Evolutionary conservation across 306 rosid genomes (phyloP).

Genomic region (Acacia crassicarpa): DNA sequence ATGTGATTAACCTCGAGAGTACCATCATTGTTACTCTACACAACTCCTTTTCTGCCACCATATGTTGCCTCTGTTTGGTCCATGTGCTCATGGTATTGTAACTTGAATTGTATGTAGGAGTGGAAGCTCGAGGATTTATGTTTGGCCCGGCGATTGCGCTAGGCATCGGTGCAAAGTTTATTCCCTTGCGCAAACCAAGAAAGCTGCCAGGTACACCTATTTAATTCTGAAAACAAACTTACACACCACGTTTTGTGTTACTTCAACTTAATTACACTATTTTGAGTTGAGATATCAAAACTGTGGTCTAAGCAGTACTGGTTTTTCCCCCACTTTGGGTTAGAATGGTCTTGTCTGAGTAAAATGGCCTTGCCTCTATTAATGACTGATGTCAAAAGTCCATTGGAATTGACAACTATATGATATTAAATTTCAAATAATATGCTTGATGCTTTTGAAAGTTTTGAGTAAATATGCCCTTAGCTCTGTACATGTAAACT

Average conservation of each 20-base stretch:
- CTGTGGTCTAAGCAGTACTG: not conserved
- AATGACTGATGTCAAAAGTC: not conserved
- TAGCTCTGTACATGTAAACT: not conserved
- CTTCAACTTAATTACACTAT: not conserved
- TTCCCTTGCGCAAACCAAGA: constrained; percentile 92
- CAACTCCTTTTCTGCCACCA: not conserved
- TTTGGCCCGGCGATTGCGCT: constrained; percentile 93
- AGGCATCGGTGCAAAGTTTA: constrained; percentile 94
- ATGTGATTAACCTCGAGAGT: not conserved
- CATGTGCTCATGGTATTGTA: constrained; percentile 13
- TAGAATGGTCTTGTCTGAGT: not conserved
- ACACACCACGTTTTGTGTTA: constrained; percentile 17
- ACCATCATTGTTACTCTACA: not conserved
- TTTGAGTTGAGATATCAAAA: not conserved
- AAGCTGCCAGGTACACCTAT: constrained; percentile 81
- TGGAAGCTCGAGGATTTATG: constrained; percentile 97
- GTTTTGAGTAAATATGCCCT: not conserved
- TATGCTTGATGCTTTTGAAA: not conserved
- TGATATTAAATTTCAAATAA: constrained; percentile 3
- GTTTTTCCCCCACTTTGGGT: not conserved
- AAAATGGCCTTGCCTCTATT: not conserved
- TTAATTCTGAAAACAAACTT: not conserved
- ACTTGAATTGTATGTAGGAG: constrained; percentile 49
- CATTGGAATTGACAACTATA: not conserved
- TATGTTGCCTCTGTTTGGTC: constrained; percentile 4